Evolutionary conservation across 1,284 basidiomycete genomes (phyloP).

Genomic region (Trichosporon coremiiforme): DNA sequence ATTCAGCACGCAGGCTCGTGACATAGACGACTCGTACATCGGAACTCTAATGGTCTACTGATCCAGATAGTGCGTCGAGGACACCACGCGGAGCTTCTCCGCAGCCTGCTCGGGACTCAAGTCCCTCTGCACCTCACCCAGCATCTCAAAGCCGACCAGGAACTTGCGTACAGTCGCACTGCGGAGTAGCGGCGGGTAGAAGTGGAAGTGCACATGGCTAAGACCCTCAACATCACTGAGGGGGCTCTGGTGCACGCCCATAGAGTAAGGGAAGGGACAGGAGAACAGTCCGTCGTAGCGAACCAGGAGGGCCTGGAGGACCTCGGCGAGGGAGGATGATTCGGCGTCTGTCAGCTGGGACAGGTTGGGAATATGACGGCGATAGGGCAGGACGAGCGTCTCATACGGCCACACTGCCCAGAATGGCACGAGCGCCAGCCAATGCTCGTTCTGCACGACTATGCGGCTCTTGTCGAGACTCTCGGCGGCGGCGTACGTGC

Average conservation of each 20-base stretch:
- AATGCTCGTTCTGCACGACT: conserved; percentile 68
- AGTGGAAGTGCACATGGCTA: conserved; percentile 81
- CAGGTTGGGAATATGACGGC: conserved; percentile 73
- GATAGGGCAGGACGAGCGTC: conserved; percentile 76
- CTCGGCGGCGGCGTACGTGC: conserved; percentile 81
- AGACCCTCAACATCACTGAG: conserved; percentile 55
- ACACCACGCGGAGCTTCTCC: conserved; percentile 62
- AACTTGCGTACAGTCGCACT: conserved; percentile 86
- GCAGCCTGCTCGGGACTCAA: conserved; percentile 90
- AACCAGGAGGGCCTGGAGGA: conserved; percentile 68
- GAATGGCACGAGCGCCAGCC: conserved; percentile 88
- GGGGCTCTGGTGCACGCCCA: conserved; percentile 87
- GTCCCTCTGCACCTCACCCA: conserved; percentile 89
- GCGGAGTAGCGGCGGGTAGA: conserved; percentile 81
- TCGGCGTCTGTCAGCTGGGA: conserved; percentile 66
- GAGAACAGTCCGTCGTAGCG: conserved; percentile 83
- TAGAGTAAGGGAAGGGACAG: conserved; percentile 93
- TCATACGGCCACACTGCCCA: conserved; percentile 98
- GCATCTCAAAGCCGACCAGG: conserved; percentile 90
- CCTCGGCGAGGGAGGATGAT: conserved; percentile 66
- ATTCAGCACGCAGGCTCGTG: neutral
- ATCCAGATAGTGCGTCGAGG: conserved; percentile 62
- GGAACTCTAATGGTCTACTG: neutral
- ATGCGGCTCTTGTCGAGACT: conserved; percentile 65
- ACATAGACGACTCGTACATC: neutral